Evolutionary conservation across 805 yeast genomes (phyloP).

Genomic region (Wickerhamiella dianesei): DNA sequence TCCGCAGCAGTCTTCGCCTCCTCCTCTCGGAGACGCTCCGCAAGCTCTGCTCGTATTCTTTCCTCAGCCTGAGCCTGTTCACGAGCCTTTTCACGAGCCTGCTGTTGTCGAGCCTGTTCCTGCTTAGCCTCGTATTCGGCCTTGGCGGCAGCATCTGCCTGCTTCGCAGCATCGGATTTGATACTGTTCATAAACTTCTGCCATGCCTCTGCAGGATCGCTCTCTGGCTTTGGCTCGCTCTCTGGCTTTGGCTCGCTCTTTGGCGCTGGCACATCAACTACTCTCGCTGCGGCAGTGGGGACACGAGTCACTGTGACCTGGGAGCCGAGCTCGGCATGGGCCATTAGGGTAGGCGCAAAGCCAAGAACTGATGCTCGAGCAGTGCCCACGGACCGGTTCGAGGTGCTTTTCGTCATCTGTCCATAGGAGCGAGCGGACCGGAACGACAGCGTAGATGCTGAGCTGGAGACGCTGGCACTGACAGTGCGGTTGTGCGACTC

Average conservation of each 20-base stretch:
- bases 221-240: background rate
- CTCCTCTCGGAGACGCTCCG: background rate
- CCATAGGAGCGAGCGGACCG: slow-evolving; percentile 10
- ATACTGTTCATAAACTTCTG: slow-evolving; percentile 9
- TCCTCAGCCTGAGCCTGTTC: background rate
- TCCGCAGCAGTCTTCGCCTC: too few species aligned
- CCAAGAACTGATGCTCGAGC: background rate
- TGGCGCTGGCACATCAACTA: background rate
- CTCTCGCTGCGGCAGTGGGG: background rate
- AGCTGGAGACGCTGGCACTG: background rate
- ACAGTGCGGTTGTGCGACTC: background rate
- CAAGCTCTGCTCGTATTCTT: background rate
- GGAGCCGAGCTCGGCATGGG: background rate
- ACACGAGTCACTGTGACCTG: background rate
- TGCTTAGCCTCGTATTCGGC: slow-evolving; percentile 2
- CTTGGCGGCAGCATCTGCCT: slow-evolving; percentile 4
- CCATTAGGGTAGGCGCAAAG: background rate
- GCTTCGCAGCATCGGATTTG: slow-evolving; percentile 6
- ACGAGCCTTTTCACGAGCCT: background rate
- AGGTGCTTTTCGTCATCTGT: background rate
- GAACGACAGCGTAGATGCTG: slow-evolving; percentile 16
- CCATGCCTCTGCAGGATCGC: slow-evolving; percentile 6
- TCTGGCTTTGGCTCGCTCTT: too few species aligned
- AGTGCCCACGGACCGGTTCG: background rate
- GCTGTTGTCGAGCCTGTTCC: background rate